Evolutionary conservation across 768 basidiomycete species (phyloP).

Genomic region (Trametes coccinea): DNA sequence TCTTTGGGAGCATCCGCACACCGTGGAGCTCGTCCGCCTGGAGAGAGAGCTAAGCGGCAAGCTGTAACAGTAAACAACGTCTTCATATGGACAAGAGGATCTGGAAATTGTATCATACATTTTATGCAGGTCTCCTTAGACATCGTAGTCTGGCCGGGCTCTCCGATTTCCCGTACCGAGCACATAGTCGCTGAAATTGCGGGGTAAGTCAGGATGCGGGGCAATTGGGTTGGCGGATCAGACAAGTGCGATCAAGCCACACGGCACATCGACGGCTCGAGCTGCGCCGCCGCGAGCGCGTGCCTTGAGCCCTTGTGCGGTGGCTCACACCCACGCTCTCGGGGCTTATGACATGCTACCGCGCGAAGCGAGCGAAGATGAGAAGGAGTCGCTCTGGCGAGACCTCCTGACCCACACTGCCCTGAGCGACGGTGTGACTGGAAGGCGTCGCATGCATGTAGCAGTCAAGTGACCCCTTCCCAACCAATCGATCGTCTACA

Average conservation of each 20-base stretch:
- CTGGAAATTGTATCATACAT: constrained; percentile 12
- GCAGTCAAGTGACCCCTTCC: constrained; percentile 20
- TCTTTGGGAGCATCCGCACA: constrained; percentile 73
- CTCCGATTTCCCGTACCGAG: background rate
- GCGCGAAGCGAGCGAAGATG: constrained; percentile 5
- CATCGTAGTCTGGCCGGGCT: background rate
- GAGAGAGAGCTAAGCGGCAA: constrained; percentile 59
- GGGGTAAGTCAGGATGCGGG: constrained; percentile 20
- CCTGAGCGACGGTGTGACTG: background rate
- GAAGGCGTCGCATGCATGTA: constrained; percentile 5
- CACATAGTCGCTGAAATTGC: constrained; percentile 2
- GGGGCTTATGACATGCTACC: background rate
- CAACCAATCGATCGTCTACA: constrained; percentile 23
- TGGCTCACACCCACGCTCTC: background rate
- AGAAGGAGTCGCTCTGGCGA: constrained; percentile 9
- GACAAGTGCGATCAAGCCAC: constrained; percentile 9
- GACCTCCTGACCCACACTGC: constrained; percentile 15
- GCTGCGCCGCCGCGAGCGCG: background rate
- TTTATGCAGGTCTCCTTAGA: background rate
- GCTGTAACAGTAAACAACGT: constrained; percentile 6
- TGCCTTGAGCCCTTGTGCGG: background rate
- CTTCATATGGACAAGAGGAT: background rate
- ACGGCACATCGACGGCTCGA: background rate
- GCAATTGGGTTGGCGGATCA: constrained; percentile 11
- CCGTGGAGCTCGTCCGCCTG: constrained; percentile 58